Percentiles rank a stretch among this genome's conserved stretches.
Evolutionary conservation across 768 basidiomycete species (phyloP).

Genomic region (Amylocystis lapponica): DNA sequence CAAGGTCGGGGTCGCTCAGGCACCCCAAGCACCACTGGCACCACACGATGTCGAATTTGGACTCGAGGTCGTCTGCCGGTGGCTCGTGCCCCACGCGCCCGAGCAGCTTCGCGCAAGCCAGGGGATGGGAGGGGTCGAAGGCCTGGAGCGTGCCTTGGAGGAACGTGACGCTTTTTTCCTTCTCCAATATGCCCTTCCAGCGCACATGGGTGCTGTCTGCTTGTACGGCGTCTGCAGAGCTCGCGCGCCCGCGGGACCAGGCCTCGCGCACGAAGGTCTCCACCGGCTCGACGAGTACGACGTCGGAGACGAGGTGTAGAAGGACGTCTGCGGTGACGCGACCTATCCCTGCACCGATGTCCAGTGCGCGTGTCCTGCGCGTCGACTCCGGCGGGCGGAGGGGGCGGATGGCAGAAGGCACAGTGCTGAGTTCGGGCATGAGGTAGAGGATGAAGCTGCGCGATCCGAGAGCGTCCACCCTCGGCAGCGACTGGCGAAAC

Average conservation of each 20-base stretch:
- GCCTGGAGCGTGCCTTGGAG: constrained; percentile 75
- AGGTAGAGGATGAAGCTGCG: constrained; percentile 82
- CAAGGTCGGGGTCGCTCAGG: constrained; percentile 69
- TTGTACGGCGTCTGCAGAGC: constrained; percentile 24
- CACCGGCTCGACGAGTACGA: constrained; percentile 89
- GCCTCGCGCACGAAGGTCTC: constrained; percentile 72
- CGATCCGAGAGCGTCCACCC: constrained; percentile 86
- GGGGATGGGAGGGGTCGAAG: constrained; percentile 62
- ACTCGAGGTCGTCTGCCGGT: constrained; percentile 32
- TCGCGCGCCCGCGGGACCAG: constrained; percentile 31
- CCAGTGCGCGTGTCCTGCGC: constrained; percentile 67
- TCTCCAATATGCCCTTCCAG: constrained; percentile 68
- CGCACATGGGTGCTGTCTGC: constrained; percentile 10
- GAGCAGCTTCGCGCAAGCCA: constrained; percentile 39
- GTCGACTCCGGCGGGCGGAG: constrained; percentile 25
- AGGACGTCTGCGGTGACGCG: constrained; percentile 87
- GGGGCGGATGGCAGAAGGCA: constrained; percentile 67
- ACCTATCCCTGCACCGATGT: constrained; percentile 93
- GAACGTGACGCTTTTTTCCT: constrained; percentile 69
- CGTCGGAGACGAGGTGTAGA: constrained; percentile 81
- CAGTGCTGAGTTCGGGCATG: constrained; percentile 70
- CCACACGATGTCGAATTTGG: constrained; percentile 87
- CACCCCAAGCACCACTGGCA: constrained; percentile 97
- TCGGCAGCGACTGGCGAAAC: constrained; percentile 67
- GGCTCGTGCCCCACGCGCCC: constrained; percentile 66